Base-by-base conservation (phyloP, 805 yeast genomes). In the Metschnikowia borealis region DNA sequence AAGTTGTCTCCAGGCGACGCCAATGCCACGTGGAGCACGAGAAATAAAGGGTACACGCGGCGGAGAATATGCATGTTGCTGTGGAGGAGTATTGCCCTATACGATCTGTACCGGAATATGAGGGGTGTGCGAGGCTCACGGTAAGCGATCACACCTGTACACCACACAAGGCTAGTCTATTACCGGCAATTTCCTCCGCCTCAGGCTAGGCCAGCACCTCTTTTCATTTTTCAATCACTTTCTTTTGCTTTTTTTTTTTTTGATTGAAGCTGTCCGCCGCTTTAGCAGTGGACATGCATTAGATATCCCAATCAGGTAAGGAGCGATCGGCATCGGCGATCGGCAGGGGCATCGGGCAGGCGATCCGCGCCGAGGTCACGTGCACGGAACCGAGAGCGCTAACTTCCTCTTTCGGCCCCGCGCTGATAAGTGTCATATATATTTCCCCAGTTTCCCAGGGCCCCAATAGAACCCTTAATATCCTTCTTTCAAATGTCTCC, bases 1-100 rank as follows among this genome's bases (percentile, higher is more conserved):
- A 84, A 63, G 34, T 77, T 77, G 58, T 84, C 88, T 4, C 90
- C 90, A 0, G 78, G 80, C 0, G 89, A 84, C 7, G 45, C 32
- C 45, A 42, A 15, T 7, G 45, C 45, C 15, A 42, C 13, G 2
- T 42, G 45, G 31, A 33, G n/a, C 20, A 34, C 45, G 20, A 42
- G 45, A 20, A 15, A 32, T 42, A 42, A 37, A 2, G 45, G 8
- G 45, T 32, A 42, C n/a, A 42, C 10, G 45, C 21, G 14, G 31
- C 37, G 45, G 36, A 42, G 45, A 20, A 42, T 8, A n/a, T 21
- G 45, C 45, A 42, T 42, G 37, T 32, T 42, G 34, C 45, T 20
- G 26, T 38, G 8, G 20, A 8, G 37, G 38, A 33, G 45, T 15
- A 34, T 21, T 37, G 17, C 8, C 21, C 6, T 15, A 8, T 20